Evolutionary conservation across 1,139 yeast species (phyloP), one percentile per base, ranked within the genome.

Genomic region (Hyphopichia pseudoburtonii): DNA sequence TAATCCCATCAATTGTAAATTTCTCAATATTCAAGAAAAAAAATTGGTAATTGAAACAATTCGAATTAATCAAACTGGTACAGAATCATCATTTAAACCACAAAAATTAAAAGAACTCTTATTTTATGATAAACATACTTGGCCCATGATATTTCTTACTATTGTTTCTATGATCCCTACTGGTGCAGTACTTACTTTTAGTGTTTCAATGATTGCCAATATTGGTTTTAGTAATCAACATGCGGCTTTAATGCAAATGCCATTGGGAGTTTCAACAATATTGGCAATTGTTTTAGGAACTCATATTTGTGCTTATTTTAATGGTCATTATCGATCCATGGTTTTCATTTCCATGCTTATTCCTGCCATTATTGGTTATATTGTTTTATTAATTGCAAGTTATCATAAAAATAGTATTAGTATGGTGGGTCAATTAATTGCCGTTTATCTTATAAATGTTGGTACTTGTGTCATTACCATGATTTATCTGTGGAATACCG

Each of bases 161-260:
- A 37, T 67, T 1, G 47, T 63, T 4, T 56, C 67, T 22, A 66
- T 64, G 57, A 64, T 67, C 23, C 67, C 67, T 4, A 66, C 72
- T 3, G 74, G 74, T 8, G 69, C 71, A 2, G 60, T 68, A 23
- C 62, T 61, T 14, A 61, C 71, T 1, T 68, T 67, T 37, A 63
- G 70, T 40, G 70, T 66, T 7, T 64, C 71, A 1, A 62, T 68
- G 11, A 67, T 67, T 12, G 54, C 58, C 14, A 50, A 66, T 23
- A 65, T 68, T 45, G 73, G 73, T 2, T 67, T 63, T 38, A 48
- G 51, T 35, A 45, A 34, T 38, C 54, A 62, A 37, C 44, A 61
- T 38, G 57, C 72, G 2, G 70, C 73, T 1, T 51, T 68, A 26
- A 59, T 67, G 50, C 73, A 68, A 46, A 55, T 67, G 51, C 73